Conservation (phyloP, 176 grass and related monocot genomes). For the Neostapfia colusana region DNA sequence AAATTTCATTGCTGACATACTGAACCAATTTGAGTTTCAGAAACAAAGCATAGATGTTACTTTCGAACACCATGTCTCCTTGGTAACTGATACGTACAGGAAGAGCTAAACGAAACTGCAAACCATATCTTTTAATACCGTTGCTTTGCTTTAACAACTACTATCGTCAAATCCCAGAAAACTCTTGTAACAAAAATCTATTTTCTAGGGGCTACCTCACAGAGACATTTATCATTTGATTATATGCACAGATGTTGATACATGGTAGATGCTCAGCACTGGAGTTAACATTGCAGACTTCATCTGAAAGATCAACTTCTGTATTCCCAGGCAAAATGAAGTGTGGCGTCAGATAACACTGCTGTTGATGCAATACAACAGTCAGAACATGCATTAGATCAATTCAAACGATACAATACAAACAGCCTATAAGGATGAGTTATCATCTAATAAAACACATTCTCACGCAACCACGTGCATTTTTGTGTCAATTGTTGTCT, state of each 20-base stretch:
- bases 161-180: not conserved
- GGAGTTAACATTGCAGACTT: not conserved
- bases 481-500: not conserved
- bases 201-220: not conserved
- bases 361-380: not conserved
- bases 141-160: not conserved
- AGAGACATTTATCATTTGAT: constrained; percentile 7
- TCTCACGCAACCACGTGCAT: not conserved
- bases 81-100: not conserved
- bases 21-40: not conserved
- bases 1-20: not conserved
- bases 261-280: not conserved
- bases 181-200: not conserved
- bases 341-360: constrained; percentile 18
- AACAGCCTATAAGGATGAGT: not conserved
- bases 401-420: not conserved
- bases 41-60: not conserved
- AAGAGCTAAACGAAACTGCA: not conserved
- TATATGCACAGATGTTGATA: not conserved
- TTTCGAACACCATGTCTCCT: not conserved
- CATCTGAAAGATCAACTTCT: not conserved
- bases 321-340: constrained; percentile 27
- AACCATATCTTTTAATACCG: constrained; percentile 3
- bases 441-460: not conserved
- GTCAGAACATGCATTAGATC: not conserved